A percentile compares a stretch with the other conserved stretches of the same genome.
Conservation (phyloP, 441 rosid genomes). For the Erodium moschatum region DNA sequence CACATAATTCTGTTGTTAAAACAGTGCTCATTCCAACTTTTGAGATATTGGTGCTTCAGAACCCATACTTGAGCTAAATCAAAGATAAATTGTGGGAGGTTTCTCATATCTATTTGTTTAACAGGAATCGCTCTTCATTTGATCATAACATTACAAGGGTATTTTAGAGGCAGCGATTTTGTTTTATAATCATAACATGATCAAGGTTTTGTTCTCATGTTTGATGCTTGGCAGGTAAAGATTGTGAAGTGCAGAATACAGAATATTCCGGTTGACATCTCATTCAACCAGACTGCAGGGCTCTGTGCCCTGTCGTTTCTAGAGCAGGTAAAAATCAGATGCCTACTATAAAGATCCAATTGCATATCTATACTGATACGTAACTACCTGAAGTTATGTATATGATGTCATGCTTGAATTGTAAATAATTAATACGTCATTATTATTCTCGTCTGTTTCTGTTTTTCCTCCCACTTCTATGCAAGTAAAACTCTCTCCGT, state of each 20-base stretch:
- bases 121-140: neutral
- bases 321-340: conserved; percentile 40
- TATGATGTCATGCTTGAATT: too few relatives aligned
- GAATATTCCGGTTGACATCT: conserved; percentile 47
- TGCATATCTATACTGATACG: neutral
- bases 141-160: neutral
- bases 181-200: neutral
- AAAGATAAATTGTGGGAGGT: neutral
- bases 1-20: neutral
- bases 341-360: neutral
- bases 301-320: conserved; percentile 49
- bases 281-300: conserved; percentile 52
- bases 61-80: neutral
- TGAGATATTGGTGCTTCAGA: neutral
- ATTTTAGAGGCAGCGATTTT: neutral
- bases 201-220: neutral
- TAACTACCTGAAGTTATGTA: neutral
- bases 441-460: too few relatives aligned
- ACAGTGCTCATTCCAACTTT: neutral
- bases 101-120: conserved; percentile 1
- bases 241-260: conserved; percentile 48
- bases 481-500: neutral
- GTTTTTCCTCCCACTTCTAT: neutral
- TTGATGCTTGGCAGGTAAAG: conserved; percentile 38
- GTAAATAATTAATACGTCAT: too few relatives aligned